Base-by-base conservation (phyloP, 2,329 filamentous ascomycete species). In the Aaosphaeria pasadenensis region DNA sequence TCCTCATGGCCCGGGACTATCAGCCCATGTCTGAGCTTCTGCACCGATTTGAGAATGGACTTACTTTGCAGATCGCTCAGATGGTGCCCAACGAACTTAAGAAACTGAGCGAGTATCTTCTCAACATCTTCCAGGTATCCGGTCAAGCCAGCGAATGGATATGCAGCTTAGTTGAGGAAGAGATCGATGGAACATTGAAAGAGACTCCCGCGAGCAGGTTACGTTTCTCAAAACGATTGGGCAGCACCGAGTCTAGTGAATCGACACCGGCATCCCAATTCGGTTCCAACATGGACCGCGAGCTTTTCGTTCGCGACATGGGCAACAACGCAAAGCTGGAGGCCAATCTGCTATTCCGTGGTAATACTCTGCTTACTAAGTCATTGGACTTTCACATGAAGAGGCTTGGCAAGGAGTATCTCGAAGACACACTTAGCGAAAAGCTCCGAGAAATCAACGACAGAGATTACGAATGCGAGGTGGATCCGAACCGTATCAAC, bases 351-450 rank as follows among this genome's bases (percentile, higher is more conserved):
- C 82, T 99, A 4, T 99, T 99, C 72, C 84, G 94, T 32, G 94
- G 94, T 51, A 99, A 99, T 63, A 95, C 94, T 0, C 76, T 99
- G 7, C 79, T 97, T 30, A 99, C 94, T 0, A 95, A 96, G 67
- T 87, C 91, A 1, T 79, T 99, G 40, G 94, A 99, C 67, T 88
- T 90, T 50, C 91, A 99, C 67, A 97, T 99, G 94, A 88, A 91
- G 49, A 84, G 94, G 7, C 77, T 97, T 1, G 94, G 94, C 39
- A 92, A 91, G 57, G 91, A 96, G 57, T 99, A 96, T 60, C 74
- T 99, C 1, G 89, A 95, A 58, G 89, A 95, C 43, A 87, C 89
- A 0, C 77, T 99, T 36, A 84, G 84, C n/a, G 86, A 91, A 44
- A 94, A 91, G 69, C 81, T 99, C 40, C 79, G 81, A 49, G 89